Conservation (phyloP, 1,284 basidiomycete genomes). For the Boletus holoroseus region DNA sequence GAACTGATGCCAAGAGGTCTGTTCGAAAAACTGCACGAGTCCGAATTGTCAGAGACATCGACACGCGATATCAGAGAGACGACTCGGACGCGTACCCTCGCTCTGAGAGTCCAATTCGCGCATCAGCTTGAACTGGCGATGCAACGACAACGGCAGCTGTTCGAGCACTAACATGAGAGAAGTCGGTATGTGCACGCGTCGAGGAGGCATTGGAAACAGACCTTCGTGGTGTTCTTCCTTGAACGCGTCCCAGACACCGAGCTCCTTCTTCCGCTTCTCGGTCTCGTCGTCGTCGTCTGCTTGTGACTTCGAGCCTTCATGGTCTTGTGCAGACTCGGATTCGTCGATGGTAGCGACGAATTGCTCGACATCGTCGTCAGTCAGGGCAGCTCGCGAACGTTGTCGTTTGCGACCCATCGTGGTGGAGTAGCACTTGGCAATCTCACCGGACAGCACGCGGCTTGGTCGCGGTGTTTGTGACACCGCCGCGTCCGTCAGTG, state of each 20-base stretch:
- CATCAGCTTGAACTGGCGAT: conserved; percentile 74
- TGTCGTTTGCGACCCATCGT: conserved; percentile 44
- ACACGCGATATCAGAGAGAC: neutral
- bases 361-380: conserved; percentile 27
- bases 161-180: conserved; percentile 57
- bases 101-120: conserved; percentile 79
- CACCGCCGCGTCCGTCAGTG: neutral
- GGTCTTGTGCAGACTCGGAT: conserved; percentile 12
- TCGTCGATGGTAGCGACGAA: conserved; percentile 8
- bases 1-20: conserved; percentile 40
- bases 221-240: conserved; percentile 78
- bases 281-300: conserved; percentile 12
- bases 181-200: neutral
- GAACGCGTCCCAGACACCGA: conserved; percentile 69
- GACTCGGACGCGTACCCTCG: conserved; percentile 44
- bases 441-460: conserved; percentile 3
- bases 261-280: conserved; percentile 45
- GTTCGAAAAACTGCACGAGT: conserved; percentile 37
- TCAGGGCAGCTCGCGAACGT: conserved; percentile 40
- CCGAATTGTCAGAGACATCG: conserved; percentile 4
- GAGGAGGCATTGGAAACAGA: conserved; percentile 22
- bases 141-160: conserved; percentile 79
- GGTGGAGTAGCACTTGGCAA: neutral
- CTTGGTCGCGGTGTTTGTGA: neutral
- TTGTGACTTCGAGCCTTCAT: neutral